Evolutionary conservation across 345 rosid genomes (phyloP).

Genomic region (Viola odorata): DNA sequence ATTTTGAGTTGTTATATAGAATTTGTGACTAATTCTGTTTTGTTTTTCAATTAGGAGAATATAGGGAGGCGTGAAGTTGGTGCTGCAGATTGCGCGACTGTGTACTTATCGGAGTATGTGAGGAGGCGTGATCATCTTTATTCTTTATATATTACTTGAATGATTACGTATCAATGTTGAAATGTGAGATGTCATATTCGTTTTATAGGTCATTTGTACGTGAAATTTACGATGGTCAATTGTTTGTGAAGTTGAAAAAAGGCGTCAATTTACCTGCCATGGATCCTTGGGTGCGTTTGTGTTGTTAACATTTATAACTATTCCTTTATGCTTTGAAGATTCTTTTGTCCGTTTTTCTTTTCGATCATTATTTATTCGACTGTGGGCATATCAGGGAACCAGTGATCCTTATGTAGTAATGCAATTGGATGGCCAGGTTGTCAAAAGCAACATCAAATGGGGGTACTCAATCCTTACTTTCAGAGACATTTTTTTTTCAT

Average conservation of each 20-base stretch:
- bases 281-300: conserved; percentile 84
- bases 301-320: not conserved
- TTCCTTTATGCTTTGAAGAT: conserved; percentile 2
- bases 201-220: conserved; percentile 69
- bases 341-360: not conserved
- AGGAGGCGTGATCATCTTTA: not conserved
- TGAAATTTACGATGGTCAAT: conserved; percentile 76
- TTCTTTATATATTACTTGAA: too few relatives aligned
- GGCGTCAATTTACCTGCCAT: conserved; percentile 77
- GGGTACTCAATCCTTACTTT: conserved; percentile 36
- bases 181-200: too few relatives aligned
- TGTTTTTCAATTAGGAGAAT: conserved; percentile 41
- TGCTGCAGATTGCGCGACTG: conserved; percentile 73
- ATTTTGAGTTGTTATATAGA: too few relatives aligned
- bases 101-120: conserved; percentile 82
- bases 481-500: not conserved
- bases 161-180: not conserved
- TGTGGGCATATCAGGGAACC: conserved; percentile 54
- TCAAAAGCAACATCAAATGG: conserved; percentile 74
- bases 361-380: not conserved
- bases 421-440: conserved; percentile 83
- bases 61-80: conserved; percentile 66
- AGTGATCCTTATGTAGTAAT: conserved; percentile 83
- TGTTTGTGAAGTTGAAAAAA: conserved; percentile 66
- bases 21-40: not conserved